These are phyloP conservation scores for Chaetomium fimeti DNA, from an alignment of 495 filamentous ascomycete species.

Conservation along the genomic window DNA sequence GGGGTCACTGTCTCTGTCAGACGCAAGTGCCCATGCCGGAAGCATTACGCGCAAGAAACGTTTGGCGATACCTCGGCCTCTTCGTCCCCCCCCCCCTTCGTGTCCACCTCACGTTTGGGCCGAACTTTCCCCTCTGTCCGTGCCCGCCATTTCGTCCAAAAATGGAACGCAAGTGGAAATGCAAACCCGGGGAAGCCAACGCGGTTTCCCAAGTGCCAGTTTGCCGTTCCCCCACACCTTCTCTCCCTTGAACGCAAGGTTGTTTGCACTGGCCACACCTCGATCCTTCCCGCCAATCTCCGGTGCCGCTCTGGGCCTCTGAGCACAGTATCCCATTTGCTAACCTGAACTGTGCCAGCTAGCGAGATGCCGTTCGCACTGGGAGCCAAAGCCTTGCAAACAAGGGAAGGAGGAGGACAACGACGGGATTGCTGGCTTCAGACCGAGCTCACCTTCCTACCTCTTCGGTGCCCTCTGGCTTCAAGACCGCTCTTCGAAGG, in stretches of 20 bases:
- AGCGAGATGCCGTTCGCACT: conserved; percentile 3
- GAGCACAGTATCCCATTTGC: conserved; percentile 3
- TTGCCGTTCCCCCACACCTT: conserved; percentile 8
- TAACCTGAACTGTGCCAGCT: conserved; percentile 8
- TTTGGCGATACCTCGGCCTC: not conserved
- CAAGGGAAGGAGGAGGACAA: not conserved
- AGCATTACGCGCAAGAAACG: conserved; percentile 36
- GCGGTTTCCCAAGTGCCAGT: not conserved
- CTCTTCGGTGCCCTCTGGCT: no score
- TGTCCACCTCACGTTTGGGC: not conserved
- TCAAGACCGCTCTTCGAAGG: no score
- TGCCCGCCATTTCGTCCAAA: conserved; percentile 3
- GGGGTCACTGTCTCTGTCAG: conserved; percentile 18
- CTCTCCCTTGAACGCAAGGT: not conserved
- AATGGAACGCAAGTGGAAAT: conserved; percentile 10
- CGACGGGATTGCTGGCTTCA: not conserved
- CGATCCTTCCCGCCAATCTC: conserved; percentile 23
- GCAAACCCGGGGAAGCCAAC: conserved; percentile 3
- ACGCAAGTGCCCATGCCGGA: conserved; percentile 40
- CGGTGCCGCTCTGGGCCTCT: conserved; percentile 13
- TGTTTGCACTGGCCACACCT: conserved; percentile 19
- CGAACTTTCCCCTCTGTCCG: not conserved
- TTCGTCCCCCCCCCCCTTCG: conserved; percentile 15
- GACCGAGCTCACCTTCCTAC: no score
- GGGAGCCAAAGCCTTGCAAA: not conserved